These are phyloP conservation scores for Debaryomyces subglobosus DNA, from an alignment of 1,139 yeast species.

Conservation along the genomic window DNA sequence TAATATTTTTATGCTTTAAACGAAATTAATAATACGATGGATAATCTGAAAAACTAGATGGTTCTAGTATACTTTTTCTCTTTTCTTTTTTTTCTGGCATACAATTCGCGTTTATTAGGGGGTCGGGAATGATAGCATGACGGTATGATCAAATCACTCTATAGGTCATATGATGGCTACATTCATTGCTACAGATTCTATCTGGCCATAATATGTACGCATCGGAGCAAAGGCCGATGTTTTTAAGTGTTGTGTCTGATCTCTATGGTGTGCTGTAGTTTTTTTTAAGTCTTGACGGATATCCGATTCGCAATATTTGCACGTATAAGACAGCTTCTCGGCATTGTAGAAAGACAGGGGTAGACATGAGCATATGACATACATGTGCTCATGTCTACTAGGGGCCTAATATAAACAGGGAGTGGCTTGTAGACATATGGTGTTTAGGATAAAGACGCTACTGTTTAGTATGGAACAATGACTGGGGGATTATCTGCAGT, in stretches of 20 bases:
- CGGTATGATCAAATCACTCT: neutral
- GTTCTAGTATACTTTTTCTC: conserved; percentile 1
- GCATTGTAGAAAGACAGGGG: neutral
- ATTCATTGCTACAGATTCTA: neutral
- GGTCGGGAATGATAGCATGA: neutral
- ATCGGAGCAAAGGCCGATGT: neutral
- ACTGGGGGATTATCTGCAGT: conserved; percentile 1
- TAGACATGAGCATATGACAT: neutral
- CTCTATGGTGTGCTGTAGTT: neutral
- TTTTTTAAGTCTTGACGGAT: neutral
- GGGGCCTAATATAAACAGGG: neutral
- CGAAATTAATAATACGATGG: neutral
- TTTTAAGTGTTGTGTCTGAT: neutral
- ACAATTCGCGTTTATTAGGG: conserved; percentile 6
- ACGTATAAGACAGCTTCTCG: neutral
- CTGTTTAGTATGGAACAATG: neutral
- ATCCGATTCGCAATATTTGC: conserved; percentile 2
- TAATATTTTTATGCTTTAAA: neutral
- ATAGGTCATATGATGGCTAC: neutral
- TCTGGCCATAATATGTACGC: neutral
- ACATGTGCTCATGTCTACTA: too few species aligned
- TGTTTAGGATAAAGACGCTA: neutral
- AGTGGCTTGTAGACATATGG: neutral
- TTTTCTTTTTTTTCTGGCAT: conserved; percentile 1
- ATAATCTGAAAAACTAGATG: neutral